These are phyloP conservation scores for Kodamaea ohmeri DNA, from an alignment of 1,139 yeast genomes.

Conservation along the genomic window DNA sequence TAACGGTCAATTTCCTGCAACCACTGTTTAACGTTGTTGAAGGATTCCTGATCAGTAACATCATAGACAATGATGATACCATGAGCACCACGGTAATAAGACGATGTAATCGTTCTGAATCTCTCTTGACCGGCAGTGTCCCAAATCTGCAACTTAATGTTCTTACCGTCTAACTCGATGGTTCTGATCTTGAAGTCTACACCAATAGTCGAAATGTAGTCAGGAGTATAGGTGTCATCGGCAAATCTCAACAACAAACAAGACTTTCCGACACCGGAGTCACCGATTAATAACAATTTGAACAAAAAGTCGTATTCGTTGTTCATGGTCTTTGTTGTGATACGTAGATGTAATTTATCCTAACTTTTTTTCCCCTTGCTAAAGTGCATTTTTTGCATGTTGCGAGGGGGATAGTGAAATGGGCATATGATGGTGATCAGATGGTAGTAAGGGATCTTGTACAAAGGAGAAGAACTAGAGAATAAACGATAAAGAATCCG, in stretches of 20 bases:
- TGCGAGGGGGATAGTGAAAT: background rate
- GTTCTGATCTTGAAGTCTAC: constrained; percentile 98
- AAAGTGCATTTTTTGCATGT: constrained; percentile 4
- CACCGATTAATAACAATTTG: constrained; percentile 91
- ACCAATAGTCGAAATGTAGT: constrained; percentile 95
- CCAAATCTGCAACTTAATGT: constrained; percentile 97
- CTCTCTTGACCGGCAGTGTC: constrained; percentile 99
- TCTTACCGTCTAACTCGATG: constrained; percentile 93
- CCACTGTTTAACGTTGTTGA: constrained; percentile 98
- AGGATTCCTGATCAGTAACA: constrained; percentile 96
- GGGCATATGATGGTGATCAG: too few relatives aligned
- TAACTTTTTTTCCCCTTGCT: constrained; percentile 8
- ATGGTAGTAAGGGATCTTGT: too few relatives aligned
- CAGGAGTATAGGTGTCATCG: constrained; percentile 95
- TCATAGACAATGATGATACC: constrained; percentile 97
- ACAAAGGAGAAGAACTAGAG: too few relatives aligned
- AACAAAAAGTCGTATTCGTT: constrained; percentile 96
- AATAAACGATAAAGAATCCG: too few relatives aligned
- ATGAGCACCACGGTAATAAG: constrained; percentile 98
- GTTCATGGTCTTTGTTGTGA: constrained; percentile 45
- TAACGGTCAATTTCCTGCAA: constrained; percentile 97
- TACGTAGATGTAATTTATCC: constrained; percentile 9
- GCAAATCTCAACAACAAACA: constrained; percentile 93
- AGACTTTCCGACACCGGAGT: constrained; percentile 97
- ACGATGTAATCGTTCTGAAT: constrained; percentile 94